phyloP scores from a whole-genome alignment of 345 rosid genomes.

The Excoecaria cochinchinensis region DNA sequence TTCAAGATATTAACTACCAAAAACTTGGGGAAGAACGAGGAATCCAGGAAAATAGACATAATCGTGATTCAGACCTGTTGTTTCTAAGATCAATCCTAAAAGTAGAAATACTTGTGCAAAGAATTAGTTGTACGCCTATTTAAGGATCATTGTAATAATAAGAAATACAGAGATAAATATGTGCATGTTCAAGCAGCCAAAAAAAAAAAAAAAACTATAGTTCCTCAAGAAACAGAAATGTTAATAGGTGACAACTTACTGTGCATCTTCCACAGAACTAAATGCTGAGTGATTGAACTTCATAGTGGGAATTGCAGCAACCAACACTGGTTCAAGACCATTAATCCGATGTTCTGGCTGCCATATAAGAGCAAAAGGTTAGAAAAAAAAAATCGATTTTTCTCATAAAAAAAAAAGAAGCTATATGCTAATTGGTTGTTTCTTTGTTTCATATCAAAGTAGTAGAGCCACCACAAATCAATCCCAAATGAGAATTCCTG shows the following conservation, averaged over 20 bases:
- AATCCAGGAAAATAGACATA: neutral
- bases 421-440: neutral
- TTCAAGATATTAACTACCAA: neutral
- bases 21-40: neutral
- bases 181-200: too few relatives aligned
- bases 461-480: neutral
- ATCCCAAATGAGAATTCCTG: neutral
- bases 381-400: neutral
- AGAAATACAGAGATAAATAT: neutral
- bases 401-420: neutral
- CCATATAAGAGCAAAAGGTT: neutral
- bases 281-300: constrained; percentile 48
- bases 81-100: neutral
- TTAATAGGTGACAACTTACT: constrained; percentile 38
- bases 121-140: neutral
- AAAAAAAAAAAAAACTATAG: neutral
- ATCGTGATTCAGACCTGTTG: neutral
- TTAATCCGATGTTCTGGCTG: constrained; percentile 46
- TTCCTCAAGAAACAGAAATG: neutral
- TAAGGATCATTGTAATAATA: neutral
- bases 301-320: constrained; percentile 67
- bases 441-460: neutral
- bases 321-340: constrained; percentile 59
- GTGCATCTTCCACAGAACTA: constrained; percentile 53
- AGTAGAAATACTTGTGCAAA: neutral